phyloP scores from a whole-genome alignment of 169 alveolate species.

The Cryptosporidium parvum region DNA sequence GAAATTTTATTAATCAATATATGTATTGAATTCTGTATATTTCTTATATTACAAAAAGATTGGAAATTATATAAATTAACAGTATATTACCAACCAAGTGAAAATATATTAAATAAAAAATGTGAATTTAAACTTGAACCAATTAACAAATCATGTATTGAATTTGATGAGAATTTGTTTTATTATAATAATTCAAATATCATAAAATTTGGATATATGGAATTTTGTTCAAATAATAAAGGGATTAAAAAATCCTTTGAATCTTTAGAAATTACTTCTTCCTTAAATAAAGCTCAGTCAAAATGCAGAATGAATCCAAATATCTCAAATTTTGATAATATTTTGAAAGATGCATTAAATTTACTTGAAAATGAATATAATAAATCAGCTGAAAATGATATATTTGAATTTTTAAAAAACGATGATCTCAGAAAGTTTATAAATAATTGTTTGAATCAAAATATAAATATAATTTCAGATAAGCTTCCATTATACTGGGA shows the following conservation, averaged over 20 bases:
- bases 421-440: neutral
- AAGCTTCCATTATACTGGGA: constrained; percentile 7
- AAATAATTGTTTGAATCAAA: neutral
- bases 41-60: constrained; percentile 13
- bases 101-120: constrained; percentile 23
- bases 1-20: constrained; percentile 29
- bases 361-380: neutral
- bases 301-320: neutral
- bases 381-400: neutral
- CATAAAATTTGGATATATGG: constrained; percentile 9
- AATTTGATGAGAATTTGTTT: neutral
- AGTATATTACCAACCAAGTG: constrained; percentile 20
- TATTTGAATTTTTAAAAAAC: neutral
- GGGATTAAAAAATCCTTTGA: neutral
- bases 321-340: neutral
- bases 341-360: constrained; percentile 2
- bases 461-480: neutral
- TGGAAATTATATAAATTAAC: constrained; percentile 20
- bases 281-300: neutral
- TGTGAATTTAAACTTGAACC: constrained; percentile 18
- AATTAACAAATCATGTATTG: neutral
- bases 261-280: neutral
- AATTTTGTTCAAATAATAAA: neutral
- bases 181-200: neutral
- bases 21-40: neutral